Evolutionary conservation across 2,329 filamentous ascomycete species (phyloP), one percentile per base, ranked within the genome.

Genomic region (Tolypocladium tundrense): DNA sequence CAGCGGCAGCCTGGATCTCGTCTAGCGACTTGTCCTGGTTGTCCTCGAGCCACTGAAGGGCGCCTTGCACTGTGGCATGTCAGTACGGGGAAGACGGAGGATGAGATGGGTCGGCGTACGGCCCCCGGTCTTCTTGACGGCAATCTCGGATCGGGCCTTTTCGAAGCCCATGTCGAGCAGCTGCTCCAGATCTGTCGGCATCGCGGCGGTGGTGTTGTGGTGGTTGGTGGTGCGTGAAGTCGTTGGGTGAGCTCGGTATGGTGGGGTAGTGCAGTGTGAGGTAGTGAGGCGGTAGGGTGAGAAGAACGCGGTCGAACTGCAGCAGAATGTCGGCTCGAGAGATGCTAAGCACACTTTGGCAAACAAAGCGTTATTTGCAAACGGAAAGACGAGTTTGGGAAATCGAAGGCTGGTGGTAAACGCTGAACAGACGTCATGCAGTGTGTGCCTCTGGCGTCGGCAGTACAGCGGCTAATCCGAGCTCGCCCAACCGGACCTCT

Each of bases 21-120:
- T 97, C 91, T 48, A 96, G 70, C 1, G 89, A 80, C 66, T 89
- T 96, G 72, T 96, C 91, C 70, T 95, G 87, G 70, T 95, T 96
- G 66, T 88, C 84, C 70, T 96, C 92, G 1, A 99, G 83, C 94
- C 94, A 99, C 75, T 96, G 90, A 59, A 99, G 82, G 56, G 94
- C 94, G 64, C 87, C 88, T 70, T 94, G 88, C 53, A 97, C 90
- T 93, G 61, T 57, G 58, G 43, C 39, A 39, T 54, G 55, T 63
- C 54, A 53, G 57, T 35, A 48, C 50, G 33, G 14, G 55, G 50
- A 35, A 45, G 41, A 11, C 31, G 48, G 55, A 41, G 39, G 35
- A 50, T 2, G 35, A 54, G 10, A 10, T 19, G 33, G 6, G 39
- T 27, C 54, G 33, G 77, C 88, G 75, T 77, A 91, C 91, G 75